These are phyloP conservation scores for Entomortierella beljakovae DNA, from an alignment of 192 early-diverging fungal genomes.

Conservation along the genomic window DNA sequence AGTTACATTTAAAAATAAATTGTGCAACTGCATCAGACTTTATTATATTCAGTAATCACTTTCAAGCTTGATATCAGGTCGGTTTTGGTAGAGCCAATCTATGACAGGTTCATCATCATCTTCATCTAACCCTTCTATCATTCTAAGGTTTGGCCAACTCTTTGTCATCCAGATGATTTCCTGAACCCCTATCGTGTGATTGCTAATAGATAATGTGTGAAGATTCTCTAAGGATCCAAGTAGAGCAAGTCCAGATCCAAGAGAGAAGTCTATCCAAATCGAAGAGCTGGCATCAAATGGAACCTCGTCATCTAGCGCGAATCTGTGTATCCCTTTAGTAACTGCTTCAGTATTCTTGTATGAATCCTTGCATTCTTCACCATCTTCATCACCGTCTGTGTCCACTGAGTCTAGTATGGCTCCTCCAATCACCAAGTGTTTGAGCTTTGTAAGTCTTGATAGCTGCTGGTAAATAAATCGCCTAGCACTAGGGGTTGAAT, in stretches of 20 bases:
- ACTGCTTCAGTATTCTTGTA: not conserved
- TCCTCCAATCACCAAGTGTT: constrained; percentile 17
- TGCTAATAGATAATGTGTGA: constrained; percentile 1
- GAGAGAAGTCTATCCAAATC: constrained; percentile 32
- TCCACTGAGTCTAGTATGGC: not conserved
- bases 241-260: constrained; percentile 11
- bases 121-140: constrained; percentile 24
- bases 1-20: no score
- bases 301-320: not conserved
- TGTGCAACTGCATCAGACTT: no score
- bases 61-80: constrained; percentile 15
- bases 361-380: not conserved
- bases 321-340: no score
- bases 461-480: constrained; percentile 38
- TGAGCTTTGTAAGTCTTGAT: constrained; percentile 16
- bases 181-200: constrained; percentile 5
- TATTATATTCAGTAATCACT: no score
- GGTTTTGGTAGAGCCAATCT: constrained; percentile 14
- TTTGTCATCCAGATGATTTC: constrained; percentile 36
- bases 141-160: constrained; percentile 19
- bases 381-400: not conserved
- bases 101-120: constrained; percentile 14
- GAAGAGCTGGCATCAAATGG: not conserved
- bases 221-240: constrained; percentile 21
- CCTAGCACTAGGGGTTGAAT: constrained; percentile 15